A percentile compares a stretch with the other conserved stretches of the same genome.
Evolutionary conservation across 2,329 filamentous ascomycete species (phyloP).

Genomic region (Bipolaris bicolor): DNA sequence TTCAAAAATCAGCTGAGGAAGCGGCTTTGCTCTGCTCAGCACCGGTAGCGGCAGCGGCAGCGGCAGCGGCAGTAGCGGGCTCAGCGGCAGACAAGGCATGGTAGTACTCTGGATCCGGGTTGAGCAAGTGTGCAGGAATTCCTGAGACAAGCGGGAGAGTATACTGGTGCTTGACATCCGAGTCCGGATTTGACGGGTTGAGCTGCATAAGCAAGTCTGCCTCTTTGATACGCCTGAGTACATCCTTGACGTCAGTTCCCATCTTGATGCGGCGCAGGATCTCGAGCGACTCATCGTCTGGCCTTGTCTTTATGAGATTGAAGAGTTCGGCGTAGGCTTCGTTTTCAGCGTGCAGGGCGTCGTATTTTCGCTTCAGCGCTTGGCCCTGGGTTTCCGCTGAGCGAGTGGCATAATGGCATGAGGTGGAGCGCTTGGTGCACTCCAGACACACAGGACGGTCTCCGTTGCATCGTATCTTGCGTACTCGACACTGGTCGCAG

Average conservation of each 20-base stretch:
- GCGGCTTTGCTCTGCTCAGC: no score
- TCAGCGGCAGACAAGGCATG: neutral
- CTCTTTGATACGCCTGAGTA: conserved; percentile 22
- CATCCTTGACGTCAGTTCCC: conserved; percentile 16
- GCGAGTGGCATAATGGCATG: conserved; percentile 10
- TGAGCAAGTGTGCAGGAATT: neutral
- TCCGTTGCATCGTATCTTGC: conserved; percentile 18
- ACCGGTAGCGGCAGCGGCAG: no score
- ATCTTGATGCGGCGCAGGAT: conserved; percentile 22
- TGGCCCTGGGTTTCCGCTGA: conserved; percentile 14
- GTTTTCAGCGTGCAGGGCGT: conserved; percentile 15
- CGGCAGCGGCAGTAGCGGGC: neutral
- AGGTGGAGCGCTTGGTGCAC: conserved; percentile 11
- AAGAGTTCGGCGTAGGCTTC: conserved; percentile 22
- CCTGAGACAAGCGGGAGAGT: neutral
- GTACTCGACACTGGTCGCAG: conserved; percentile 13
- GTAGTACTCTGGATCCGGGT: neutral
- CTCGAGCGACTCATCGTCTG: conserved; percentile 18
- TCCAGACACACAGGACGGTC: conserved; percentile 8
- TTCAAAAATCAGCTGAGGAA: no score
- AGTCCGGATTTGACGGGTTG: conserved; percentile 13
- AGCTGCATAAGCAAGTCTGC: conserved; percentile 23
- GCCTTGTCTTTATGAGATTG: conserved; percentile 13
- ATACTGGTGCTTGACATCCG: conserved; percentile 7
- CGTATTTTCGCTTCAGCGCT: conserved; percentile 22